These are phyloP conservation scores for Botryotinia convoluta DNA, from an alignment of 2,329 filamentous ascomycete species.

Conservation along the genomic window DNA sequence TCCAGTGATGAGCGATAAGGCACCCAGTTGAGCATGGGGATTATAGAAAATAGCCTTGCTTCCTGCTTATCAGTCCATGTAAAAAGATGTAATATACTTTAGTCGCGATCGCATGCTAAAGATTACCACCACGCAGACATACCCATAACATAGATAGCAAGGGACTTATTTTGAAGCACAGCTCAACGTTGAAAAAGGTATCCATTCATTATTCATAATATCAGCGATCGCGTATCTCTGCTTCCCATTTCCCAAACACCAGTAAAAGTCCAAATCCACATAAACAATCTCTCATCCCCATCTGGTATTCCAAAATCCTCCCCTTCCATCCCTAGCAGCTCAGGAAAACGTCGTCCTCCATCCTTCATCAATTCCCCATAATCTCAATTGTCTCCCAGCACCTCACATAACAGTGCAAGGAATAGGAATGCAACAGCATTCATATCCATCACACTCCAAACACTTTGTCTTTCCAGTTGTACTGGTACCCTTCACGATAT, in stretches of 20 bases:
- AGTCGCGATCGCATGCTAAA: not conserved
- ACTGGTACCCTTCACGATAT: constrained; percentile 49
- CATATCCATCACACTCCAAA: constrained; percentile 50
- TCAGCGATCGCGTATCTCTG: not conserved
- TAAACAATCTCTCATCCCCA: not conserved
- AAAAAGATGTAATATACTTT: not conserved
- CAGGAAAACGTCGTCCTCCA: not conserved
- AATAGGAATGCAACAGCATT: constrained; percentile 55
- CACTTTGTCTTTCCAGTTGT: constrained; percentile 47
- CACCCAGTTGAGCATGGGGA: not conserved
- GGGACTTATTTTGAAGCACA: not conserved
- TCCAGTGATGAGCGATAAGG: not conserved
- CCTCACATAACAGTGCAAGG: constrained; percentile 48
- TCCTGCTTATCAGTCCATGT: not conserved
- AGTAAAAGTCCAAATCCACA: not conserved
- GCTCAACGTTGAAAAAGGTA: not conserved
- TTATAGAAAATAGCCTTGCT: not conserved
- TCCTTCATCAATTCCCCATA: not conserved
- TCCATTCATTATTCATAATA: constrained; percentile 13
- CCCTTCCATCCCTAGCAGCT: not conserved
- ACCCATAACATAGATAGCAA: not conserved
- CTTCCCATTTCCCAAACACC: not conserved
- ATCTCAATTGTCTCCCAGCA: no score
- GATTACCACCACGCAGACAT: not conserved
- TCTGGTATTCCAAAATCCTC: not conserved